Evolutionary conservation across 2,329 filamentous ascomycete genomes (phyloP), one percentile per base, ranked within the genome.

Genomic region (Xylariaceae sp.): DNA sequence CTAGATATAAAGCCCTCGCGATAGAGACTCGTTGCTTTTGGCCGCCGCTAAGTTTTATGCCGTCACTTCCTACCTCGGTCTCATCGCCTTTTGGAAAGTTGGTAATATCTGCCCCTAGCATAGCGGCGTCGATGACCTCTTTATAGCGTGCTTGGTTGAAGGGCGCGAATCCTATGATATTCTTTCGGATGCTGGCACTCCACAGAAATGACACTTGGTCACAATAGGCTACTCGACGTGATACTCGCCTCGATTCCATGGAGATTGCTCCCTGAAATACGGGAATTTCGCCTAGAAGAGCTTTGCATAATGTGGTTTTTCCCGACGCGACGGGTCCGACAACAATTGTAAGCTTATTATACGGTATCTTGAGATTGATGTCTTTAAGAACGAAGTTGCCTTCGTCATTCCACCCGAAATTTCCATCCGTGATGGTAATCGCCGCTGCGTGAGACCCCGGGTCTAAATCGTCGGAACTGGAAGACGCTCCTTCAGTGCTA

Each of bases 21-120:
- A 74, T 49, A 6, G 68, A 62, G 1, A 79, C 66, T 12, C 76
- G 72, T 49, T 77, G 74, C 57, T 74, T 76, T 59, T 81, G 79
- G 0, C 79, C 79, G 7, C 79, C 79, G 3, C 76, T 79, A 0
- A 81, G 67, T 3, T 71, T 74, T 48, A 79, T 70, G 0, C 79
- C 79, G 37, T 77, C 76, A 48, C 74, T 79, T 1, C 79, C 79
- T 40, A 80, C 67, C 0, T 71, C 64, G 0, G 76, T 79, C 7
- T 64, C 57, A 37, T 80, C 75, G 1, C 72, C 70, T 2, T 67
- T 52, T 0, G 71, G 61, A 12, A 80, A 63, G 6, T 64, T 65
- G 7, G 71, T 66, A 3, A 79, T 65, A 45, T 74, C 70, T 16
- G 58, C 21, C 6, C 47, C 37, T 1, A 72, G 64, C 48, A 67